phyloP scores from a whole-genome alignment of 768 basidiomycete genomes.

The Suillus subaureus region DNA sequence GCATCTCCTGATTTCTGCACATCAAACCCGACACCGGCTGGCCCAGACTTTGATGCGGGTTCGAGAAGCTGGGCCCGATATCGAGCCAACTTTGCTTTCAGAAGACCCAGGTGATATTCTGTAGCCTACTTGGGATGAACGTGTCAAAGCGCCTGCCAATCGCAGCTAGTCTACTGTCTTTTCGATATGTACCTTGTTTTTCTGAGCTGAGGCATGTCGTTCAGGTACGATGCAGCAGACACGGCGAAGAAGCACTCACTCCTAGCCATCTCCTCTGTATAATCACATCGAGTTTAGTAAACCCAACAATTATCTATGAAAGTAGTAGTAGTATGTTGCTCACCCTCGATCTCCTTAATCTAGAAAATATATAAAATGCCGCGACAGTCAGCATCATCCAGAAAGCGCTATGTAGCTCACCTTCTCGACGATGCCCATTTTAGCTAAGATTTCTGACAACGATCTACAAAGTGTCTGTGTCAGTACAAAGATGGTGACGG shows the following conservation, averaged over 20 bases:
- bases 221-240: slow-evolving; percentile 7
- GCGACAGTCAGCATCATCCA: not conserved
- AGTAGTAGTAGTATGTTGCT: slow-evolving; percentile 29
- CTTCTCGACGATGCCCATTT: slow-evolving; percentile 97
- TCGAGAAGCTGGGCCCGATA: slow-evolving; percentile 96
- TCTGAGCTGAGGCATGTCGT: slow-evolving; percentile 65
- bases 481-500: not conserved
- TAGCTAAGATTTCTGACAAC: slow-evolving; percentile 5
- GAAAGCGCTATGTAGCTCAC: slow-evolving; percentile 31
- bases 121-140: slow-evolving; percentile 63
- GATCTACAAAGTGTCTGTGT: not conserved
- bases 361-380: slow-evolving; percentile 30
- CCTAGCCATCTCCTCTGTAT: slow-evolving; percentile 92
- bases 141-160: slow-evolving; percentile 14
- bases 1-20: slow-evolving; percentile 90
- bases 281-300: not conserved
- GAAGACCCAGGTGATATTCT: slow-evolving; percentile 89
- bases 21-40: slow-evolving; percentile 83
- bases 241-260: slow-evolving; percentile 57
- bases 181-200: slow-evolving; percentile 76
- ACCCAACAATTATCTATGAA: not conserved
- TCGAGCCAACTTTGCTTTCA: slow-evolving; percentile 93
- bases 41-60: slow-evolving; percentile 81
- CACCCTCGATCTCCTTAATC: slow-evolving; percentile 97
- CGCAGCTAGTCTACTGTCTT: slow-evolving; percentile 8